Conservation (phyloP, 1,139 yeast genomes). For the Taphrina confusa region DNA sequence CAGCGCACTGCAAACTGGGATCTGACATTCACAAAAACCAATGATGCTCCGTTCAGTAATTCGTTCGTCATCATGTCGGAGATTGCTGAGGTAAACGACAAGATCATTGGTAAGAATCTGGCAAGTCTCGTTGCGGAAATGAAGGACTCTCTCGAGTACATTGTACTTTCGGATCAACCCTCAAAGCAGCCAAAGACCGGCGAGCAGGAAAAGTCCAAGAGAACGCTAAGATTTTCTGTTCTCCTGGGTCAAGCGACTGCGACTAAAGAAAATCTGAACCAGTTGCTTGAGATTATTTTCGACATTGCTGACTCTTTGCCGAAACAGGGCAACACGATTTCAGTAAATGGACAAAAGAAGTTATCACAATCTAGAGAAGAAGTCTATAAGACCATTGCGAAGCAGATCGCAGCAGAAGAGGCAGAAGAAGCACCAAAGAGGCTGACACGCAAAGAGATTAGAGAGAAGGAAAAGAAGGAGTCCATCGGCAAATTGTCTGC, state of each 20-base stretch:
- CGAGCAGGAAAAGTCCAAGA: slow-evolving; percentile 50
- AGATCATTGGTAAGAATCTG: slow-evolving; percentile 58
- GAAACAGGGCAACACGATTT: slow-evolving; percentile 51
- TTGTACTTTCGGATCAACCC: slow-evolving; percentile 84
- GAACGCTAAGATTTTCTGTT: slow-evolving; percentile 1
- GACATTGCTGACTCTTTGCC: slow-evolving; percentile 57
- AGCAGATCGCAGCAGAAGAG: slow-evolving; percentile 58
- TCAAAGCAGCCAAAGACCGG: slow-evolving; percentile 49
- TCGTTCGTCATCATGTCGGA: slow-evolving; percentile 84
- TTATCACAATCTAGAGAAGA: slow-evolving; percentile 57
- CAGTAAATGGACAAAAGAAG: slow-evolving; percentile 53
- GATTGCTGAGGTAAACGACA: slow-evolving; percentile 73
- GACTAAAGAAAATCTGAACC: slow-evolving; percentile 26
- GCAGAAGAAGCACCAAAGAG: slow-evolving; percentile 71
- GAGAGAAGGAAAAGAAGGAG: slow-evolving; percentile 65
- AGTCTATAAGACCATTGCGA: slow-evolving; percentile 57
- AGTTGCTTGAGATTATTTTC: slow-evolving; percentile 47
- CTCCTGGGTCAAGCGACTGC: slow-evolving; percentile 15
- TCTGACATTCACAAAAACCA: slow-evolving; percentile 78
- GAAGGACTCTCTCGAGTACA: slow-evolving; percentile 56
- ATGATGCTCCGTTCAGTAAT: slow-evolving; percentile 64
- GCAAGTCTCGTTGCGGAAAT: slow-evolving; percentile 55
- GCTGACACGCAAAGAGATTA: slow-evolving; percentile 68
- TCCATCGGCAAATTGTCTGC: slow-evolving; percentile 68
- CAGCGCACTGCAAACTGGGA: slow-evolving; percentile 75